phyloP scores from a whole-genome alignment of 2,329 filamentous ascomycete species.

The Camillea tinctor region DNA sequence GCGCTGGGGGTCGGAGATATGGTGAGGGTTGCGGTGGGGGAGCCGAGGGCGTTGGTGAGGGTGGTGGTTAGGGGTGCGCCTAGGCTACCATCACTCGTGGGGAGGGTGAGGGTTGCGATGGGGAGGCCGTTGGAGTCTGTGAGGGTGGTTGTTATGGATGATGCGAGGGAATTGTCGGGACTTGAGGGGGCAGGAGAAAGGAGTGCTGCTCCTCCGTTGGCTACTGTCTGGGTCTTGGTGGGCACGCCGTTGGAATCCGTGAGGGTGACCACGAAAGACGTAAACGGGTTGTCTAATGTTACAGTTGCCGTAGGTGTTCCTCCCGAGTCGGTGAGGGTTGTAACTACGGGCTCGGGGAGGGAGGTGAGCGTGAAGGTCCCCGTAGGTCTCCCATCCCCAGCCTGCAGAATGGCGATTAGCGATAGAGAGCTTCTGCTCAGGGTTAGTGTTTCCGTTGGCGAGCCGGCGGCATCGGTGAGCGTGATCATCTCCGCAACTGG shows the following conservation, averaged over 20 bases:
- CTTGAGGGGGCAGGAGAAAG: not conserved
- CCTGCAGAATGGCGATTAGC: constrained; percentile 1
- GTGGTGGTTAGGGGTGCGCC: not conserved
- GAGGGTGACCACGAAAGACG: not conserved
- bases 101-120: not conserved
- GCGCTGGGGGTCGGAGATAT: not conserved
- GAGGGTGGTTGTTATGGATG: not conserved
- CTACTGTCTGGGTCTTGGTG: not conserved
- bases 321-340: not conserved
- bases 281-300: not conserved
- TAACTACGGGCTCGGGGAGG: constrained; percentile 4
- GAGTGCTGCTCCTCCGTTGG: not conserved
- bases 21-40: not conserved
- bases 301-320: not conserved
- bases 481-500: constrained; percentile 1
- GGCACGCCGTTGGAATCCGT: not conserved
- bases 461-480: constrained; percentile 7
- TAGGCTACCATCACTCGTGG: not conserved
- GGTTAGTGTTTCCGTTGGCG: constrained; percentile 6
- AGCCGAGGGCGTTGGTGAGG: not conserved
- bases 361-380: constrained; percentile 1
- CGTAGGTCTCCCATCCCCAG: constrained; percentile 6
- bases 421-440: not conserved
- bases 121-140: not conserved
- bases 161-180: not conserved